Evolutionary conservation across 106 monocot species (phyloP), one percentile per base, ranked within the genome.

Genomic region (Amphibolis antarctica): DNA sequence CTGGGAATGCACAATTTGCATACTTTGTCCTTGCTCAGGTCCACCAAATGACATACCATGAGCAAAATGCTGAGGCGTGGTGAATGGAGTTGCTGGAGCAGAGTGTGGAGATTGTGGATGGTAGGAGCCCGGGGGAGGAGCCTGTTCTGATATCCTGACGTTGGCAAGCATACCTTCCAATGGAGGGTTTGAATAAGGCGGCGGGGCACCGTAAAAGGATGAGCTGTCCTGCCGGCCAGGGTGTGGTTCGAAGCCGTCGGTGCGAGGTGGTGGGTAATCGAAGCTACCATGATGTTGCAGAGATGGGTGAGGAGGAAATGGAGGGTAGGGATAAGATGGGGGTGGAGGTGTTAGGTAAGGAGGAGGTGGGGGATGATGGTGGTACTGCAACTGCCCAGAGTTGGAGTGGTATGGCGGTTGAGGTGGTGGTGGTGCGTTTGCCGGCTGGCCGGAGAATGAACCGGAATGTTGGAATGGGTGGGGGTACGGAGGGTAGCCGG

Each of bases 161-260:
- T 56, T 56, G 14, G 56, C 12, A 4, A 56, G 56, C 56, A 56
- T 56, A 17, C 56, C 56, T 28, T 56, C 56, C 23, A 56, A 27
- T 11, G 56, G 56, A 17, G 56, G 56, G 14, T 56, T 56, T 5
- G 28, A 56, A 28, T 56, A 56, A 25, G 56, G 56, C 24, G 56
- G 56, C 25, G 56, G 56, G 56, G 56, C 14, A 15, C 24, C 23
- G 27, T 10, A 56, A 56, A 5, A 0, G 5, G 27, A 29, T 27
- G 56, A 25, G 26, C 25, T 20, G 52, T 20, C 18, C n/a, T n/a
- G 52, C 22, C 52, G 52, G 22, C 22, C 52, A 20, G 13, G 21
- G 21, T 15, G 52, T 7, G 52, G 18, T 10, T 10, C 10, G 1
- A 22, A 22, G 36, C 36, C 36, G 21, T 53, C n/a, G 10, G n/a